Evolutionary conservation across 306 rosid species (phyloP).

Genomic region (Adenanthera pavonina): DNA sequence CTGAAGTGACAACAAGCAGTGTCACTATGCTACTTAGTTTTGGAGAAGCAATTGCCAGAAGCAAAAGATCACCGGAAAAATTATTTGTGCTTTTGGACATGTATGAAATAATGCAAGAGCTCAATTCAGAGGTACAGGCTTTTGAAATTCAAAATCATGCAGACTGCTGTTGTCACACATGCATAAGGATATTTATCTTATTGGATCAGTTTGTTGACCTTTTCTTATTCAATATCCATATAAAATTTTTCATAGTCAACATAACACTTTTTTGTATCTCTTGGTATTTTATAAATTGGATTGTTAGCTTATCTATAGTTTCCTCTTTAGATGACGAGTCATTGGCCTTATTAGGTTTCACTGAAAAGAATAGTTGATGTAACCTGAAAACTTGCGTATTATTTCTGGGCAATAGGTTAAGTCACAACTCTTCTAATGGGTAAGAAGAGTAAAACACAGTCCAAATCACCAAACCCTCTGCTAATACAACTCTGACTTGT

Average conservation of each 20-base stretch:
- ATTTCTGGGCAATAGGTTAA: neutral
- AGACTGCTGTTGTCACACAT: slow-evolving; percentile 1
- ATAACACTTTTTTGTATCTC: slow-evolving; percentile 8
- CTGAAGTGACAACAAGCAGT: slow-evolving; percentile 91
- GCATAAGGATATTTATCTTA: slow-evolving; percentile 23
- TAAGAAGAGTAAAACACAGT: neutral
- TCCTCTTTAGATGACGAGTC: slow-evolving; percentile 10
- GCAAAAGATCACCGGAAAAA: slow-evolving; percentile 97
- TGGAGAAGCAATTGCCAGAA: slow-evolving; percentile 96
- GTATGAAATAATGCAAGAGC: slow-evolving; percentile 98
- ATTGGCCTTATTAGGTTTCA: neutral
- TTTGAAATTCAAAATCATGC: slow-evolving; percentile 28
- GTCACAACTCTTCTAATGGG: neutral
- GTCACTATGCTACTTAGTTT: slow-evolving; percentile 88
- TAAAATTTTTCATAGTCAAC: neutral
- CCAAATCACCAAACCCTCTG: neutral
- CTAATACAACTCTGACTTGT: neutral
- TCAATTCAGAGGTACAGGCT: slow-evolving; percentile 82
- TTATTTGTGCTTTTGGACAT: slow-evolving; percentile 95
- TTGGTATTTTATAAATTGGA: slow-evolving; percentile 6
- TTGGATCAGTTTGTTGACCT: neutral
- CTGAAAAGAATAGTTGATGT: neutral
- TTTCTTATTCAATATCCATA: slow-evolving; percentile 7
- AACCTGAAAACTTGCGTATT: neutral
- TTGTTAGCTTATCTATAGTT: neutral